Conservation (phyloP, 768 basidiomycete species). For the Amylocystis lapponica region DNA sequence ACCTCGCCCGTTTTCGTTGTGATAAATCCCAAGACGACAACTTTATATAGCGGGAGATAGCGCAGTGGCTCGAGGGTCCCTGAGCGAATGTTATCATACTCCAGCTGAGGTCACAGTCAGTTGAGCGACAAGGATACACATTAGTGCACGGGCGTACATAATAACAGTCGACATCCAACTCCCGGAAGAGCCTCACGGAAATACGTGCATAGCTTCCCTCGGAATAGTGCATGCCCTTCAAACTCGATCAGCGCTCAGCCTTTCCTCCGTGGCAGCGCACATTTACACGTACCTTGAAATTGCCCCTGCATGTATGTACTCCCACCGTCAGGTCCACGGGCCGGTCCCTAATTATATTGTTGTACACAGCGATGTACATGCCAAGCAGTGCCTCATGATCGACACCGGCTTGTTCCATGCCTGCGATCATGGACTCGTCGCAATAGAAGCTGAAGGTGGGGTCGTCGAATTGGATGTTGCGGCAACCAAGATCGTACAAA, state of each 20-base stretch:
- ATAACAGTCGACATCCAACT: constrained; percentile 48
- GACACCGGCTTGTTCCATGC: constrained; percentile 51
- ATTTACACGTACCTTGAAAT: constrained; percentile 20
- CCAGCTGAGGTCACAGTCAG: constrained; percentile 32
- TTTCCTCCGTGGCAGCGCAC: background rate
- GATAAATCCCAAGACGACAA: constrained; percentile 37
- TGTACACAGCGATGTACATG: constrained; percentile 59
- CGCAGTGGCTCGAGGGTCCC: constrained; percentile 51
- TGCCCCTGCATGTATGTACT: constrained; percentile 55
- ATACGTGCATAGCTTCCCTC: constrained; percentile 56
- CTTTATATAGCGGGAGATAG: constrained; percentile 40
- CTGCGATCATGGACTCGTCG: constrained; percentile 41
- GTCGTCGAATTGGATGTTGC: constrained; percentile 41
- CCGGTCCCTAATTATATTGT: constrained; percentile 41
- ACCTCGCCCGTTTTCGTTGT: constrained; percentile 37
- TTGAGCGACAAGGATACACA: background rate
- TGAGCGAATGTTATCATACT: constrained; percentile 57
- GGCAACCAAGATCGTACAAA: constrained; percentile 38
- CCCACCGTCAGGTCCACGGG: constrained; percentile 49
- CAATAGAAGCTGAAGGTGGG: constrained; percentile 58
- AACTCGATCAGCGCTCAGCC: background rate
- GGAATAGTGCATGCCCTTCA: constrained; percentile 43
- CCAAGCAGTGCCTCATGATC: constrained; percentile 60
- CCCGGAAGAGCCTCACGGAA: constrained; percentile 46
- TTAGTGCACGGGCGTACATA: constrained; percentile 25